Conservation (phyloP, 1,284 basidiomycete genomes). For the Athelia sp. region DNA sequence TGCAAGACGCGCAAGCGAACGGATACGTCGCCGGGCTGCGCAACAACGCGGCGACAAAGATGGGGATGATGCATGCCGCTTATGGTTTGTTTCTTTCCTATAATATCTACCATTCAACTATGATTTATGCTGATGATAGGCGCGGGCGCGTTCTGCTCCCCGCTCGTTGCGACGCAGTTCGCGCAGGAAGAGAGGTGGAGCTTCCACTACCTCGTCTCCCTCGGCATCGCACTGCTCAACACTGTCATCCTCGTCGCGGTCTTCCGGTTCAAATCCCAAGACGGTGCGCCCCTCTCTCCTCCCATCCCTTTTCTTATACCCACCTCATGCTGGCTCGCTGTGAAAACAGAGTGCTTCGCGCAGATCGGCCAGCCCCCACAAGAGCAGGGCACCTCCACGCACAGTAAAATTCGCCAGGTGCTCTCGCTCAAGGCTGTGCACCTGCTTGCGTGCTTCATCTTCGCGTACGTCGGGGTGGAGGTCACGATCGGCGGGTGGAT, state of each 20-base stretch:
- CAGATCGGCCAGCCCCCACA: conserved; percentile 23
- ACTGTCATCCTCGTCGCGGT: conserved; percentile 30
- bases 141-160: conserved; percentile 53
- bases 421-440: conserved; percentile 42
- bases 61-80: conserved; percentile 51
- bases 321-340: not conserved
- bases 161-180: conserved; percentile 51
- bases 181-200: conserved; percentile 33
- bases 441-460: conserved; percentile 43
- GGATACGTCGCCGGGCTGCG: conserved; percentile 45
- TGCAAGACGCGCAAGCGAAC: conserved; percentile 56
- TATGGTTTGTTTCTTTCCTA: conserved; percentile 30
- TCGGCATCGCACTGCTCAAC: conserved; percentile 42
- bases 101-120: no score
- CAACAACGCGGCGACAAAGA: conserved; percentile 37
- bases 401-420: conserved; percentile 46
- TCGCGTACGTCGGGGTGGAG: conserved; percentile 56
- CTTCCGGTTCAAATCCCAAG: conserved; percentile 44
- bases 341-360: not conserved
- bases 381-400: conserved; percentile 20
- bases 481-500: conserved; percentile 30
- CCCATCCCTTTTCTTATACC: not conserved
- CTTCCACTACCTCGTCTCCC: conserved; percentile 47
- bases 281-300: conserved; percentile 22
- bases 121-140: conserved; percentile 27